These are phyloP conservation scores for Aureobasidium sp. DNA, from an alignment of 2,329 filamentous ascomycete genomes.

Conservation along the genomic window DNA sequence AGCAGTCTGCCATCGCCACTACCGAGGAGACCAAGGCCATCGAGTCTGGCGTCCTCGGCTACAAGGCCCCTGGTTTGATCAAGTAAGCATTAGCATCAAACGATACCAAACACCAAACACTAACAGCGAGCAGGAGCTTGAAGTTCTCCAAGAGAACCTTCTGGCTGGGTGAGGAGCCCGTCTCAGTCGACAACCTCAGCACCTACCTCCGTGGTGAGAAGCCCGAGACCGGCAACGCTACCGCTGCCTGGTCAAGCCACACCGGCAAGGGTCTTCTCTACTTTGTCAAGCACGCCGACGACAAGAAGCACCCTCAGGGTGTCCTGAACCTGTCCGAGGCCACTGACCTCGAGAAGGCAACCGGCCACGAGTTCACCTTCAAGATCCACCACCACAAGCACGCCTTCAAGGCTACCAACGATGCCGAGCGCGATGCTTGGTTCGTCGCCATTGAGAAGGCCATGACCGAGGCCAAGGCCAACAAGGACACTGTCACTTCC, in stretches of 20 bases:
- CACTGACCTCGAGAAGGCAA: constrained; percentile 67
- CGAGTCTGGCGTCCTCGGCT: constrained; percentile 75
- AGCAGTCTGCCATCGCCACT: constrained; percentile 30
- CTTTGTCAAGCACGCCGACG: constrained; percentile 73
- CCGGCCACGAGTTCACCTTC: constrained; percentile 76
- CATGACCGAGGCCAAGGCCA: constrained; percentile 76
- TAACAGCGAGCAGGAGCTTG: constrained; percentile 59
- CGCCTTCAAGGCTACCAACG: constrained; percentile 73
- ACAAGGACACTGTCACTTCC: constrained; percentile 64
- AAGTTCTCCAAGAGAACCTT: constrained; percentile 91
- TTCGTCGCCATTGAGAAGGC: constrained; percentile 75
- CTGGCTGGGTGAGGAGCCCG: constrained; percentile 55
- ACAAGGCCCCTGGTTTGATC: constrained; percentile 83
- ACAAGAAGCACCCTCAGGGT: constrained; percentile 74
- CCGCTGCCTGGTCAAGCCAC: constrained; percentile 82
- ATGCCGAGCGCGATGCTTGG: constrained; percentile 87
- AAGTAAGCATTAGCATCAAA: constrained; percentile 58
- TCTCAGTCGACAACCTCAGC: constrained; percentile 66
- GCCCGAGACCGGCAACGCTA: constrained; percentile 67
- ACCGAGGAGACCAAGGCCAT: constrained; percentile 40
- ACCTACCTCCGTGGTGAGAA: constrained; percentile 86
- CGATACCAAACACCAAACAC: constrained; percentile 4
- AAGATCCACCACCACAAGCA: constrained; percentile 84
- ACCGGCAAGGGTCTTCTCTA: constrained; percentile 94
- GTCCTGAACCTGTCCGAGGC: constrained; percentile 72